Percentiles rank a stretch among this genome's conserved stretches.
Evolutionary conservation across 1,284 basidiomycete species (phyloP).

Genomic region (Porphyrellus sp.): DNA sequence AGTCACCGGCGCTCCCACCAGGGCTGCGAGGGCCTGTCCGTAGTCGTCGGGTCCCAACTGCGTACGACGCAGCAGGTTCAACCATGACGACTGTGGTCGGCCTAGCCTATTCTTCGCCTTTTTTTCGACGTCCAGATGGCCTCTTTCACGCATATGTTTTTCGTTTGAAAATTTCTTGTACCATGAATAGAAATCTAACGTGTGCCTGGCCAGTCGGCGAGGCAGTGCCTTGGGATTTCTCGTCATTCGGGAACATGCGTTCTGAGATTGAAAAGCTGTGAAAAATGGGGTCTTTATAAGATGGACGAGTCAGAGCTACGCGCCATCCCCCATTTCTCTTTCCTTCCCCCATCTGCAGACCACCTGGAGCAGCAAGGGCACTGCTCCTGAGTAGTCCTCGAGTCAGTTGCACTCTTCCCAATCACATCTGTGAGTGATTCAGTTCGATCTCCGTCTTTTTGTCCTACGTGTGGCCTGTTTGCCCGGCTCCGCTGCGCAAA

Average conservation of each 20-base stretch:
- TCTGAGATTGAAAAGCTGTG: slow-evolving; percentile 48
- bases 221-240: slow-evolving; percentile 21
- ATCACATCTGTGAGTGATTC: slow-evolving; percentile 28
- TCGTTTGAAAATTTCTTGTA: neutral
- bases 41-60: slow-evolving; percentile 17
- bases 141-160: neutral
- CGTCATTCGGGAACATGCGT: slow-evolving; percentile 26
- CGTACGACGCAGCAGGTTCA: neutral
- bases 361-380: slow-evolving; percentile 24
- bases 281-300: slow-evolving; percentile 36
- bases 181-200: neutral
- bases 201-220: slow-evolving; percentile 8
- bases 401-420: slow-evolving; percentile 25
- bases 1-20: slow-evolving; percentile 12
- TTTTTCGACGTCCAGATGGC: neutral
- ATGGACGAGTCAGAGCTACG: slow-evolving; percentile 37
- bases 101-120: neutral
- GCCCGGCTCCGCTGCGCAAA: slow-evolving; percentile 22
- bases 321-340: slow-evolving; percentile 13
- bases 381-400: slow-evolving; percentile 23
- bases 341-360: slow-evolving; percentile 24
- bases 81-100: too few species aligned
- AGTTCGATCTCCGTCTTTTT: slow-evolving; percentile 28
- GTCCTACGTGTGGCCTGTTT: slow-evolving; percentile 32
- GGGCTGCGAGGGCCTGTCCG: slow-evolving; percentile 17